Evolutionary conservation across 805 yeast genomes (phyloP).

Genomic region (Helenozyma rhizophorensis): DNA sequence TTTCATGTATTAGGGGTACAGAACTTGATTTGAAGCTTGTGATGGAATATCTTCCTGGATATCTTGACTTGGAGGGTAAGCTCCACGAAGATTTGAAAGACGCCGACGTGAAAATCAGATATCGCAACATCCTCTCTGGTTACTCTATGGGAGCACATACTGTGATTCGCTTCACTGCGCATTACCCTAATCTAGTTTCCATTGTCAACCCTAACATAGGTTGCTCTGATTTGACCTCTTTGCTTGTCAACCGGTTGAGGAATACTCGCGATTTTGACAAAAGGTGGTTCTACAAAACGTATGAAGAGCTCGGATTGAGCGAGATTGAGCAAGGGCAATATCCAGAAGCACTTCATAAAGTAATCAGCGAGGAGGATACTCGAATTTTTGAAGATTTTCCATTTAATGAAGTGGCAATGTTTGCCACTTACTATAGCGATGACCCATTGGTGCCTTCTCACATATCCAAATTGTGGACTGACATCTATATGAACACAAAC

Average conservation of each 20-base stretch:
- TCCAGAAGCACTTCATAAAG: constrained; percentile 31
- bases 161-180: constrained; percentile 41
- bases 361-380: constrained; percentile 23
- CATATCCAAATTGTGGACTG: constrained; percentile 29
- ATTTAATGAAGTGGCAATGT: constrained; percentile 25
- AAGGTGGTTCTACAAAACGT: constrained; percentile 28
- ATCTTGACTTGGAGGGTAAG: constrained; percentile 29
- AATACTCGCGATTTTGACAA: constrained; percentile 19
- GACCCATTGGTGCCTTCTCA: constrained; percentile 36
- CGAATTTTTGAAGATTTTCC: constrained; percentile 33
- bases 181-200: constrained; percentile 33
- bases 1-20: constrained; percentile 44
- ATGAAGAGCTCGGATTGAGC: constrained; percentile 30
- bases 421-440: constrained; percentile 33
- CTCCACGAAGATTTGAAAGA: constrained; percentile 12
- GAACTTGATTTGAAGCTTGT: constrained; percentile 41
- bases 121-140: constrained; percentile 42
- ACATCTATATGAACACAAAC: constrained; percentile 24
- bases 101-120: constrained; percentile 20
- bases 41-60: constrained; percentile 42
- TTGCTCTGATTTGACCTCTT: constrained; percentile 40
- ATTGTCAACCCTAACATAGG: constrained; percentile 50
- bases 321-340: constrained; percentile 23
- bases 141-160: constrained; percentile 56
- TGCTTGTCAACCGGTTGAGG: constrained; percentile 40